Evolutionary conservation across 345 rosid genomes (phyloP).

Genomic region (Jatropha curcas): DNA sequence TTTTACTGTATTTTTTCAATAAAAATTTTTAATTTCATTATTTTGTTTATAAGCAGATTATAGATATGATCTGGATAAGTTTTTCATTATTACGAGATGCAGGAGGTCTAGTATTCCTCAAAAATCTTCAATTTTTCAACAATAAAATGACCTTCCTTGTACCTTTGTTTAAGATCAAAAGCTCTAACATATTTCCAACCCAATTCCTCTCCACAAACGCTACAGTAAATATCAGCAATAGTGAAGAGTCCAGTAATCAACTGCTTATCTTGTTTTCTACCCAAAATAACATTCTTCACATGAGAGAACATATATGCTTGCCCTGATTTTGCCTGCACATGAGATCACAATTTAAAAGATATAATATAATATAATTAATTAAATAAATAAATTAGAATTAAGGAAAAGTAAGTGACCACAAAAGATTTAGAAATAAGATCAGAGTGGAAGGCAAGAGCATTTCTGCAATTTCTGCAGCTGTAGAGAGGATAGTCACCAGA

Average conservation of each 20-base stretch:
- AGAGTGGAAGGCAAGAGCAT: slow-evolving; percentile 31
- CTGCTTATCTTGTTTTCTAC: slow-evolving; percentile 37
- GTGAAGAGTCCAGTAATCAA: slow-evolving; percentile 30
- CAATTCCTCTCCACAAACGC: slow-evolving; percentile 37
- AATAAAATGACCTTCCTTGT: slow-evolving; percentile 45
- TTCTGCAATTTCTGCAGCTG: slow-evolving; percentile 42
- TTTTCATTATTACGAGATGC: too few species aligned
- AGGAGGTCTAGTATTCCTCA: slow-evolving; percentile 14
- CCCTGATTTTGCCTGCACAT: slow-evolving; percentile 47
- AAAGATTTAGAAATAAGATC: slow-evolving; percentile 31
- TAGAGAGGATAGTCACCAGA: neutral
- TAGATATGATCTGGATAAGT: too few species aligned
- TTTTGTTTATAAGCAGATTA: too few species aligned
- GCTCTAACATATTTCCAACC: slow-evolving; percentile 45
- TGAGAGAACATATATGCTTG: slow-evolving; percentile 41
- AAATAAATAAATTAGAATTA: neutral
- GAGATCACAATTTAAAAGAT: neutral
- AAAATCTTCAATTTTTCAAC: slow-evolving; percentile 37
- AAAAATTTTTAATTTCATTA: too few species aligned
- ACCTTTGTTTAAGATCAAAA: slow-evolving; percentile 29
- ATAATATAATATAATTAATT: neutral
- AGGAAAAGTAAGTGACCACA: slow-evolving; percentile 9
- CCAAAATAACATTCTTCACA: slow-evolving; percentile 44
- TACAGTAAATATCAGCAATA: slow-evolving; percentile 36
- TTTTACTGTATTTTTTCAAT: too few species aligned